phyloP scores from a whole-genome alignment of 2,329 filamentous ascomycete genomes.

The Seiridium cupressi region DNA sequence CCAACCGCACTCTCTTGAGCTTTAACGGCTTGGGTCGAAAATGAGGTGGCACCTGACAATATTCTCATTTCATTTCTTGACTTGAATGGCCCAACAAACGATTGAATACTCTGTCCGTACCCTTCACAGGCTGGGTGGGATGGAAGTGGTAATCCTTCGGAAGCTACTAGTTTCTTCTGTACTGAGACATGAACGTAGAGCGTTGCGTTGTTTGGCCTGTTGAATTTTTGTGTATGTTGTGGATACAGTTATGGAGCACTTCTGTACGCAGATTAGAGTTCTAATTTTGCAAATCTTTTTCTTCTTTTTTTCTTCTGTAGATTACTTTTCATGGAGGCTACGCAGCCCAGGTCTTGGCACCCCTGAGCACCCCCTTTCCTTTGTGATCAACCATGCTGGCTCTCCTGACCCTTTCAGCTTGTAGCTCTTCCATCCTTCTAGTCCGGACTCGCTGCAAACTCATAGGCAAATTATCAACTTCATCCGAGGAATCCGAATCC shows the following conservation, averaged over 20 bases:
- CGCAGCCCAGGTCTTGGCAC: constrained; percentile 10
- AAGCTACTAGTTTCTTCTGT: too few relatives aligned
- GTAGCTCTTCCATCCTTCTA: constrained; percentile 29
- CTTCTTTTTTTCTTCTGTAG: too few relatives aligned
- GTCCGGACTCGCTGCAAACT: constrained; percentile 47
- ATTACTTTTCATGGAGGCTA: too few relatives aligned
- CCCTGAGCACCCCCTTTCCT: constrained; percentile 18
- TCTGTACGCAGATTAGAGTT: too few relatives aligned
- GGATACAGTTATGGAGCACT: too few relatives aligned
- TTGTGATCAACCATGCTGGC: constrained; percentile 19
- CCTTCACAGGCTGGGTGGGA: background rate
- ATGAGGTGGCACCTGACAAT: background rate
- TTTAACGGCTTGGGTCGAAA: constrained; percentile 1
- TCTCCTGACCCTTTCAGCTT: constrained; percentile 15
- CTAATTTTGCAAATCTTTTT: too few relatives aligned
- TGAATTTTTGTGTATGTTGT: too few relatives aligned
- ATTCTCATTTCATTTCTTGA: background rate
- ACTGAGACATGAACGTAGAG: too few relatives aligned
- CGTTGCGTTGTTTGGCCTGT: too few relatives aligned
- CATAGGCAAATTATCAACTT: constrained; percentile 39
- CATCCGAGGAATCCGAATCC: constrained; percentile 21
- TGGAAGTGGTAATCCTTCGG: too few relatives aligned
- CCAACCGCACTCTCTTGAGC: background rate
- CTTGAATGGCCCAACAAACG: background rate
- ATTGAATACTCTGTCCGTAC: background rate